Evolutionary conservation across 176 grass and related monocot species (phyloP), one percentile per base, ranked within the genome.

Genomic region (Rhipidocladum racemiflorum): DNA sequence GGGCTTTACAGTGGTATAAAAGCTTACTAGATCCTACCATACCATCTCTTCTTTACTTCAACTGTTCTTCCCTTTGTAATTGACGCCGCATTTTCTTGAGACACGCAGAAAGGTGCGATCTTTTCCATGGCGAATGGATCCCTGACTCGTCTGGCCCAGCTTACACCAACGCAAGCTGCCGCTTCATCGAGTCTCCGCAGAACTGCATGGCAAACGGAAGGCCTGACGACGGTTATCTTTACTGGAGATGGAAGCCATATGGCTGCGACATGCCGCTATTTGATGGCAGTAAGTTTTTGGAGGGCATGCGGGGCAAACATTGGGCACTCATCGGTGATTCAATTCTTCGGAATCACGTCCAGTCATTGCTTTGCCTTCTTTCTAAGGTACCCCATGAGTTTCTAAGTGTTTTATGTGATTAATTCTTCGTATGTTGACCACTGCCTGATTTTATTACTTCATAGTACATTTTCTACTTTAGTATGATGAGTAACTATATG

Each of bases 301-400:
- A 91, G 60, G 25, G n/a, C 44, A 95, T 93, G 89, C 30, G 65
- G 44, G 89, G 87, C 43, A 93, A 86, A 71, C 88, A 87, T 82
- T 99, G 90, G 96, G 96, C 89, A 25, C 76, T 99, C 20, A 82
- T 99, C 39, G 96, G 96, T 28, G 92, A 99, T 79, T 99, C 96
- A 20, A 95, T 99, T 81, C 80, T 99, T 55, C 90, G 96, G 7
- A 99, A 99, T 71, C 96, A 99, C 14, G 82, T 85, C 64, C 92
- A 99, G 42, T 99, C 96, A 50, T 84, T 99, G 72, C 87, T 99
- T 70, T 99, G 96, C 55, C 91, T 95, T 75, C 91, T 99, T 83
- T 86, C 96, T 20, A 90, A 89, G 95, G 95, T 98, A 84, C 64
- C 44, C 1, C 8, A 1, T 77, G 45, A 6, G 21, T 59, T 56